Conservation (phyloP, 2,329 filamentous ascomycete species). For the Hymenoscyphus salicellus region DNA sequence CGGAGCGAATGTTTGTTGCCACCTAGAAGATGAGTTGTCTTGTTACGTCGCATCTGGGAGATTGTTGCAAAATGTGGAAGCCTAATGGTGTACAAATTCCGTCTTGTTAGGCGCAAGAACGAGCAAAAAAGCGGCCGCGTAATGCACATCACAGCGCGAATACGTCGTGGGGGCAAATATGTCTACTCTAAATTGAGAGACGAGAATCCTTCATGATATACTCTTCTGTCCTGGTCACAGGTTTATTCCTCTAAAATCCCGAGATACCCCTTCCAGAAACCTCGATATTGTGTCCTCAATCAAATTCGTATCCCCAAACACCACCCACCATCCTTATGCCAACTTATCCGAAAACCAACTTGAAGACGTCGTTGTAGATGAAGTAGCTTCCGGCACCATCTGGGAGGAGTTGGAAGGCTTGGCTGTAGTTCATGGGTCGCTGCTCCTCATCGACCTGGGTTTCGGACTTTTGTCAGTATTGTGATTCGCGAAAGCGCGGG, state of each 20-base stretch:
- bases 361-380: constrained; percentile 94
- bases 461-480: constrained; percentile 10
- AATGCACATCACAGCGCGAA: neutral
- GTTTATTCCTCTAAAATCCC: constrained; percentile 12
- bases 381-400: constrained; percentile 69
- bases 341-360: constrained; percentile 65
- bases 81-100: neutral
- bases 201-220: neutral
- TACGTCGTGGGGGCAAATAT: neutral
- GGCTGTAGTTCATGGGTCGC: constrained; percentile 85
- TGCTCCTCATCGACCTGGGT: constrained; percentile 80
- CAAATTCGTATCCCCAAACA: constrained; percentile 25
- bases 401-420: constrained; percentile 80
- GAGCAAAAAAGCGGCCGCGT: neutral
- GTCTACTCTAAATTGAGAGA: constrained; percentile 5
- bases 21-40: neutral
- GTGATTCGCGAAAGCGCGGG: neutral
- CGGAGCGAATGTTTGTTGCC: neutral
- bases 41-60: neutral
- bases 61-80: neutral
- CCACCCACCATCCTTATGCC: neutral
- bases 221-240: neutral
- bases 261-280: constrained; percentile 28
- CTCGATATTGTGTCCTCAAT: constrained; percentile 12
- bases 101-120: neutral